Conservation (phyloP, 208 protist species). For the Novymonas esmeraldas region DNA sequence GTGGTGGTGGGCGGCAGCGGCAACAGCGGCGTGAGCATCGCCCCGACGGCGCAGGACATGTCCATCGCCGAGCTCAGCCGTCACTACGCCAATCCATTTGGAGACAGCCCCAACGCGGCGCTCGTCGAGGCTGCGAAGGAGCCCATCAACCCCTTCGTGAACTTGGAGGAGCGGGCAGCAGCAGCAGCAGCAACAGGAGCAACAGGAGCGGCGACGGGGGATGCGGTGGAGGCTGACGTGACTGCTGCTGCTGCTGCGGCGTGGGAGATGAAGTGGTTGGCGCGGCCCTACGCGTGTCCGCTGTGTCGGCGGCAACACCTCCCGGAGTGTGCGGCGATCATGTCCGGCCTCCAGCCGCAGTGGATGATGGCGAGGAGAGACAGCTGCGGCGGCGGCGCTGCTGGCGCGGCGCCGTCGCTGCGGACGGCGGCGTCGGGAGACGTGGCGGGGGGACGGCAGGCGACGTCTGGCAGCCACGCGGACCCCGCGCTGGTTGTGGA, state of each 20-base stretch:
- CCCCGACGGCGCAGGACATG: constrained; percentile 29
- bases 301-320: constrained; percentile 16
- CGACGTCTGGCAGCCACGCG: not conserved
- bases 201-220: not conserved
- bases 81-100: constrained; percentile 86
- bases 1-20: not conserved
- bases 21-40: not conserved
- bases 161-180: constrained; percentile 42
- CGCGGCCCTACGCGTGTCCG: constrained; percentile 30
- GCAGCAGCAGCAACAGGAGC: not conserved
- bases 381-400: constrained; percentile 5
- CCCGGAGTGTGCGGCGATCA: not conserved
- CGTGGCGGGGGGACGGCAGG: too few relatives aligned
- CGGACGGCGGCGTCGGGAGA: too few relatives aligned
- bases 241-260: not conserved
- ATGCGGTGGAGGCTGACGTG: not conserved
- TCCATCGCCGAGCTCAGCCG: constrained; percentile 67
- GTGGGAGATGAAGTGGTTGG: constrained; percentile 8
- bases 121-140: constrained; percentile 70
- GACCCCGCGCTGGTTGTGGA: constrained; percentile 2
- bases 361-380: not conserved
- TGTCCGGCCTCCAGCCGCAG: not conserved
- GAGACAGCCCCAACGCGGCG: constrained; percentile 62
- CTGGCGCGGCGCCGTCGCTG: too few relatives aligned
- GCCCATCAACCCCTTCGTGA: constrained; percentile 81